Conservation (phyloP, 2,329 filamentous ascomycete genomes). For the Colletotrichum musae region DNA sequence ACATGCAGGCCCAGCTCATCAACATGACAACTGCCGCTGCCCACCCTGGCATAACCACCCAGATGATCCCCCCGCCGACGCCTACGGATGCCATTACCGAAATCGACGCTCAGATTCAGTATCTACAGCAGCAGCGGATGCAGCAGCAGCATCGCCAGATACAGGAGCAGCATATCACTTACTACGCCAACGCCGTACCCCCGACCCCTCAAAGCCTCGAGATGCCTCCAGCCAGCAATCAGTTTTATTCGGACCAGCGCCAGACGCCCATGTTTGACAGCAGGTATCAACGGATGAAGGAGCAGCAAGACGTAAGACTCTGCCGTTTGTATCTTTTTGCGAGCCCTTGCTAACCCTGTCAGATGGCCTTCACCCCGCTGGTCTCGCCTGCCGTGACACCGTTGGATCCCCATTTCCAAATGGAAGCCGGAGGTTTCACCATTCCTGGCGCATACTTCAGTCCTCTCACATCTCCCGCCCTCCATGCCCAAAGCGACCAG, state of each 20-base stretch:
- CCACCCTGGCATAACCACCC: constrained; percentile 62
- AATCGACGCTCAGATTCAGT: constrained; percentile 77
- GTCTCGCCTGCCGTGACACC: constrained; percentile 89
- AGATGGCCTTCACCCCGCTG: constrained; percentile 85
- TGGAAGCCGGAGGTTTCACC: constrained; percentile 70
- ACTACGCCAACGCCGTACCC: constrained; percentile 74
- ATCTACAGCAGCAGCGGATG: constrained; percentile 74
- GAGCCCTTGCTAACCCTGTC: constrained; percentile 47
- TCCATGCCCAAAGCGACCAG: constrained; percentile 78
- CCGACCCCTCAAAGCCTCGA: constrained; percentile 87
- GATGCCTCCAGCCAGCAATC: constrained; percentile 73
- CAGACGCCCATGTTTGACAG: constrained; percentile 75
- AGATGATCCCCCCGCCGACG: constrained; percentile 60
- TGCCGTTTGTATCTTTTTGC: background rate
- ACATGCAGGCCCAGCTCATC: constrained; percentile 60
- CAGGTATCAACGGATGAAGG: constrained; percentile 75
- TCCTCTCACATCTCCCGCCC: constrained; percentile 83
- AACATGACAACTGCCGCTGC: constrained; percentile 62
- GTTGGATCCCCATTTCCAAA: constrained; percentile 78
- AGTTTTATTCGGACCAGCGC: constrained; percentile 71
- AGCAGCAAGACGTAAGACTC: constrained; percentile 75
- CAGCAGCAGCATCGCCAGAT: constrained; percentile 72
- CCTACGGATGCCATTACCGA: constrained; percentile 69
- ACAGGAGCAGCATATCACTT: constrained; percentile 64
- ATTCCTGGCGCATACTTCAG: constrained; percentile 84